Percentiles rank a stretch among this genome's conserved stretches.
Conservation (phyloP, 306 rosid species). For the Lathyrus tuberosus region DNA sequence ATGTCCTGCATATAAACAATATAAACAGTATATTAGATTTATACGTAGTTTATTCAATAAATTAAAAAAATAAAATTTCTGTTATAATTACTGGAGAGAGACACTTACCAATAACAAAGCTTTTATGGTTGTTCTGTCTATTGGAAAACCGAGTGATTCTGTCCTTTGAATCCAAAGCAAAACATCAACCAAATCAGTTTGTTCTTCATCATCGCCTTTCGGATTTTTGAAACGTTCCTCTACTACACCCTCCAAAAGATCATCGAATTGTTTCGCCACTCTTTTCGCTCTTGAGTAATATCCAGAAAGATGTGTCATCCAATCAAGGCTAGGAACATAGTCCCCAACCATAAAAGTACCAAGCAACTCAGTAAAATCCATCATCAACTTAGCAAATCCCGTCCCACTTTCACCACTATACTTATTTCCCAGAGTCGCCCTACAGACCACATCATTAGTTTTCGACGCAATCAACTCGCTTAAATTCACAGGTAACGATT, state of each 20-base stretch:
- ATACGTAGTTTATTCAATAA: no score
- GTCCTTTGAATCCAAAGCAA: constrained; percentile 49
- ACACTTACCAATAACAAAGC: constrained; percentile 41
- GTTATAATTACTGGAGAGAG: no score
- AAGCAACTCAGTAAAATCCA: constrained; percentile 41
- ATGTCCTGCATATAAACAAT: constrained; percentile 29
- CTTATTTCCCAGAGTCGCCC: constrained; percentile 60
- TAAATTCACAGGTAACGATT: constrained; percentile 40
- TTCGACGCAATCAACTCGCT: constrained; percentile 39
- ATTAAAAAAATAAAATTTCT: no score
- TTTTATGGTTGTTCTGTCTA: constrained; percentile 48
- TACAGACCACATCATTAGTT: constrained; percentile 51
- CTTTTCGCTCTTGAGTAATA: constrained; percentile 42
- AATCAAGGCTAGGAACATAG: constrained; percentile 58
- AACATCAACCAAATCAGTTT: constrained; percentile 55
- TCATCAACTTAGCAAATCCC: constrained; percentile 40
- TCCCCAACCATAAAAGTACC: constrained; percentile 52
- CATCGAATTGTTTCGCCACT: constrained; percentile 49
- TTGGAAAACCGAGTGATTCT: constrained; percentile 43
- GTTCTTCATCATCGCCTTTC: constrained; percentile 1
- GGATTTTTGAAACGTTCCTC: constrained; percentile 44
- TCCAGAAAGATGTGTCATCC: constrained; percentile 48
- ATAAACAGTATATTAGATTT: background rate
- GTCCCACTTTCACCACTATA: constrained; percentile 39
- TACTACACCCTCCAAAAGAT: constrained; percentile 50